Evolutionary conservation across 1,284 basidiomycete species (phyloP).

Genomic region (Leccinum variabile): DNA sequence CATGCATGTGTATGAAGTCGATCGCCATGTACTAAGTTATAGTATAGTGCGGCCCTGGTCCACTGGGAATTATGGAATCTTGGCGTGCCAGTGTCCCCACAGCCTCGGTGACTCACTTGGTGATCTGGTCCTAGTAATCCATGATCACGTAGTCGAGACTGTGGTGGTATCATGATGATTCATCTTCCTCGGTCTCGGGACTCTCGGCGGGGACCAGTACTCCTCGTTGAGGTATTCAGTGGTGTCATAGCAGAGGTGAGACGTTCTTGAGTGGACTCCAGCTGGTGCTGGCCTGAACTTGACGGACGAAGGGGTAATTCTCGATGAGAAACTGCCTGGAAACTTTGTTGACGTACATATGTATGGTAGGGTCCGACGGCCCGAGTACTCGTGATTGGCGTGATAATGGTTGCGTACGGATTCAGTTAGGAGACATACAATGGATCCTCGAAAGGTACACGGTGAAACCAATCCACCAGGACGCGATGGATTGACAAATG

Average conservation of each 20-base stretch:
- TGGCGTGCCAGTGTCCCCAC: background rate
- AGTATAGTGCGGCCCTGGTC: too few species aligned
- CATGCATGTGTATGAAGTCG: too few species aligned
- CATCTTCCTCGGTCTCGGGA: background rate
- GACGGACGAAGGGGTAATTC: background rate
- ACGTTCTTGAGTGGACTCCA: background rate
- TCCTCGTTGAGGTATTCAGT: background rate
- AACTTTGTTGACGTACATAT: background rate
- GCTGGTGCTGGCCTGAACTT: background rate
- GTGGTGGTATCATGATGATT: background rate
- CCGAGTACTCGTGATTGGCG: background rate
- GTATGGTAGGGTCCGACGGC: background rate
- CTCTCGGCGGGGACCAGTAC: background rate
- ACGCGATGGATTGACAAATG: background rate
- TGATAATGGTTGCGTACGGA: background rate
- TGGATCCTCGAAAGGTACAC: too few species aligned
- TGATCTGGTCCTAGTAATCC: background rate
- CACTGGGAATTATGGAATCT: background rate
- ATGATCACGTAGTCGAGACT: background rate
- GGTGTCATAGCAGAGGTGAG: background rate
- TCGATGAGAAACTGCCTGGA: background rate
- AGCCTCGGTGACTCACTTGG: background rate
- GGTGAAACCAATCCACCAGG: background rate
- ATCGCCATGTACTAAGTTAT: too few species aligned
- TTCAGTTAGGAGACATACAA: too few species aligned